These are phyloP conservation scores for Macrocystidia cucumis DNA, from an alignment of 1,284 basidiomycete species.

Conservation along the genomic window DNA sequence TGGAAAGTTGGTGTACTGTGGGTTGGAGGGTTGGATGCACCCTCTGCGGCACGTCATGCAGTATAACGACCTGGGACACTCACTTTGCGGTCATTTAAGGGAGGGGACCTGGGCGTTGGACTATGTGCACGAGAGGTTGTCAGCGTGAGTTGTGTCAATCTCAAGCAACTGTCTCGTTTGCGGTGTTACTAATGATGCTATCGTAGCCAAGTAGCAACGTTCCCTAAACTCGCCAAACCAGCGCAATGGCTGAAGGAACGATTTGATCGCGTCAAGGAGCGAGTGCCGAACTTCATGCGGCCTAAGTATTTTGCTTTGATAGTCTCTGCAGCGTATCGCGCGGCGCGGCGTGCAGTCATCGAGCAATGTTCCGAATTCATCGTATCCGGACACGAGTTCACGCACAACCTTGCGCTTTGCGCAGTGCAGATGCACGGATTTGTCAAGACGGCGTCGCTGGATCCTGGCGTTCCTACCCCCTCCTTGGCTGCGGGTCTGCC, in stretches of 20 bases:
- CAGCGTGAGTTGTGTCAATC: constrained; percentile 44
- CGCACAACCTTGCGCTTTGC: constrained; percentile 80
- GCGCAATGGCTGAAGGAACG: constrained; percentile 80
- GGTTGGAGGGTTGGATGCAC: constrained; percentile 94
- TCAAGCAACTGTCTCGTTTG: constrained; percentile 2
- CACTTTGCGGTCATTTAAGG: constrained; percentile 81
- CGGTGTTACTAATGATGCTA: constrained; percentile 6
- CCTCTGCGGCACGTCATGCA: constrained; percentile 76
- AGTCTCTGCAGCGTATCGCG: constrained; percentile 86
- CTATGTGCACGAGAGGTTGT: constrained; percentile 69
- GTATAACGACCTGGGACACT: constrained; percentile 87
- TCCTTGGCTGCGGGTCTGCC: constrained; percentile 92
- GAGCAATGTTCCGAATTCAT: constrained; percentile 87
- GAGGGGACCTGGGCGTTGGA: constrained; percentile 87
- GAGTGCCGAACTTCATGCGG: constrained; percentile 78
- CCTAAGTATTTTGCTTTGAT: constrained; percentile 93
- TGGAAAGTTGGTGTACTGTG: constrained; percentile 80
- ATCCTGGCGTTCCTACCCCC: constrained; percentile 61
- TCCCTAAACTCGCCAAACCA: constrained; percentile 65
- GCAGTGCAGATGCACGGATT: constrained; percentile 90
- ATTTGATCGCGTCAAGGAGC: constrained; percentile 70
- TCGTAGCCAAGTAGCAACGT: constrained; percentile 54
- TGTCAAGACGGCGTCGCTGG: constrained; percentile 83
- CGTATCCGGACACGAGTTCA: constrained; percentile 78
- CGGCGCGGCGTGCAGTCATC: constrained; percentile 70